phyloP scores from a whole-genome alignment of 2,329 filamentous ascomycete species.

The Trichoderma sp. region DNA sequence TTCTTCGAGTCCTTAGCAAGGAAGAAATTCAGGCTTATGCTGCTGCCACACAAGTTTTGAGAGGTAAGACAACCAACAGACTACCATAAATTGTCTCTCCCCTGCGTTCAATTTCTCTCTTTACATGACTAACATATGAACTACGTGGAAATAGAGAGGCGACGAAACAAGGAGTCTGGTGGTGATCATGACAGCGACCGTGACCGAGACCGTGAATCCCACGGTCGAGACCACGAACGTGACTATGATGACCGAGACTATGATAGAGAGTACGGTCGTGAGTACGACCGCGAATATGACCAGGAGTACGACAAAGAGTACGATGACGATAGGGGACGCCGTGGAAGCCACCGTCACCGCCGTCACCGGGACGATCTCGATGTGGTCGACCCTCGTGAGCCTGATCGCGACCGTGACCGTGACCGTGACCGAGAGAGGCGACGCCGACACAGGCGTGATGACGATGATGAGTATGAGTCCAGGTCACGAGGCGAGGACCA shows the following conservation, averaged over 20 bases:
- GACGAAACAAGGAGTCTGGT: slow-evolving; percentile 33
- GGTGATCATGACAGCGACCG: slow-evolving; percentile 27
- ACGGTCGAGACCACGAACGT: slow-evolving; percentile 26
- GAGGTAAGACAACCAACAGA: slow-evolving; percentile 55
- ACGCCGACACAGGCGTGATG: slow-evolving; percentile 25
- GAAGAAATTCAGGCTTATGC: slow-evolving; percentile 90
- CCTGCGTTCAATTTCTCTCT: neutral
- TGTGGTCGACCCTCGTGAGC: slow-evolving; percentile 37
- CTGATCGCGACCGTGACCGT: slow-evolving; percentile 32
- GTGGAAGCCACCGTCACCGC: slow-evolving; percentile 23
- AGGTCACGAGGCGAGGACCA: slow-evolving; percentile 22
- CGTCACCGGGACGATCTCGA: slow-evolving; percentile 26
- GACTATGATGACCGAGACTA: slow-evolving; percentile 25
- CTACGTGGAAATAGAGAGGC: slow-evolving; percentile 28
- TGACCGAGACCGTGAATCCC: slow-evolving; percentile 9
- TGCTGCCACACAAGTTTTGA: slow-evolving; percentile 73
- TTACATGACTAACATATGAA: neutral
- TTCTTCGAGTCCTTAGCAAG: slow-evolving; percentile 79
- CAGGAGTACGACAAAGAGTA: slow-evolving; percentile 23
- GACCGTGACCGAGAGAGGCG: slow-evolving; percentile 31
- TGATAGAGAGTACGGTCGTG: slow-evolving; percentile 18
- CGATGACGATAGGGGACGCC: slow-evolving; percentile 19
- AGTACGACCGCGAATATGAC: slow-evolving; percentile 26
- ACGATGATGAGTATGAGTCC: slow-evolving; percentile 26
- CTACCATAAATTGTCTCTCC: neutral